Conservation (phyloP, 192 early-diverging fungal genomes). For the Coemansia sp. region DNA sequence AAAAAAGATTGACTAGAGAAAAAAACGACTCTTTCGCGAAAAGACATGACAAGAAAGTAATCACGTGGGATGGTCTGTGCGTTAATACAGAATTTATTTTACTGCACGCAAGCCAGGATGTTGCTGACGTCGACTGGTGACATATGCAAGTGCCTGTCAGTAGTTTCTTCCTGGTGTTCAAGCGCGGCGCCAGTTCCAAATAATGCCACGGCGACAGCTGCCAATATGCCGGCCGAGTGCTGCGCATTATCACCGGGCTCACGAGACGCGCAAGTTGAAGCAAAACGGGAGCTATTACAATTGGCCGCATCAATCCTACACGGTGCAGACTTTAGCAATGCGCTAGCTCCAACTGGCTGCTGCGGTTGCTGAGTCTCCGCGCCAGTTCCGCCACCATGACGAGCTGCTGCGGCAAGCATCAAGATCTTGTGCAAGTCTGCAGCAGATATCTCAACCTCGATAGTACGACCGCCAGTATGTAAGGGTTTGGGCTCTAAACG, state of each 20-base stretch:
- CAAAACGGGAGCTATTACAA: conserved; percentile 4
- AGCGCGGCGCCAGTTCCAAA: not conserved
- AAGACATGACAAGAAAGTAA: too few relatives aligned
- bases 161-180: not conserved
- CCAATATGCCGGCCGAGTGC: not conserved
- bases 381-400: not conserved
- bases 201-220: too few relatives aligned
- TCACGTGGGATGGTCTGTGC: not conserved
- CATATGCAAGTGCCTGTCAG: not conserved
- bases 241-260: not conserved
- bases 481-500: not conserved
- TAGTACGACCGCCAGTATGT: conserved; percentile 15
- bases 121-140: not conserved
- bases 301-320: not conserved
- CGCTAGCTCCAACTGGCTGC: not conserved
- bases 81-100: too few relatives aligned
- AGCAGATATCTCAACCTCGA: conserved; percentile 32
- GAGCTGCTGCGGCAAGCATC: not conserved
- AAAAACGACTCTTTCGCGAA: too few relatives aligned
- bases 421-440: conserved; percentile 20
- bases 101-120: not conserved
- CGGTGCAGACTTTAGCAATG: not conserved
- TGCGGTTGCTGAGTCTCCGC: conserved; percentile 4
- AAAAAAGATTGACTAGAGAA: too few relatives aligned
- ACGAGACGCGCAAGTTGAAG: conserved; percentile 1